Conservation (phyloP, 176 grass and related monocot genomes). For the Cenchrus fungigraminus region DNA sequence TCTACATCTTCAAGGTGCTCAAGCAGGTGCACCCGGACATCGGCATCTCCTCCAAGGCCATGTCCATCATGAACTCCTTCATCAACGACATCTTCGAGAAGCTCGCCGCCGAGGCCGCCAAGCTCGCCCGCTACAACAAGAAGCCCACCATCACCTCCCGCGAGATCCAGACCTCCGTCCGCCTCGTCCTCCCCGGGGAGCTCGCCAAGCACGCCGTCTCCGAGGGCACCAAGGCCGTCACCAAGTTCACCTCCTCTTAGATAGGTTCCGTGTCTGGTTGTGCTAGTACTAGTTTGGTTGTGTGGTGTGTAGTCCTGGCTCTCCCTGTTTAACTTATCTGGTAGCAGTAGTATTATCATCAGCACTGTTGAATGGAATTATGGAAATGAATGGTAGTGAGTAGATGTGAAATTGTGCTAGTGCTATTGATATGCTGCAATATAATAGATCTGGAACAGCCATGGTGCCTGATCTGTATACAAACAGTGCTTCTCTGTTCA, state of each 20-base stretch:
- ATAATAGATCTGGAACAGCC: not conserved
- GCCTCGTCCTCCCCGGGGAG: slow-evolving; percentile 44
- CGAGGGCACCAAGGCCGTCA: slow-evolving; percentile 43
- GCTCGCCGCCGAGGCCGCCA: slow-evolving; percentile 47
- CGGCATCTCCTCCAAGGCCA: slow-evolving; percentile 52
- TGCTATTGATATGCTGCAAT: not conserved
- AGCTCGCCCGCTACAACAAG: slow-evolving; percentile 53
- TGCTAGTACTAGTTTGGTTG: not conserved
- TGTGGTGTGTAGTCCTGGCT: not conserved
- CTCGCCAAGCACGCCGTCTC: slow-evolving; percentile 52
- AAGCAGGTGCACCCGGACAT: slow-evolving; percentile 45
- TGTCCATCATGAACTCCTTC: slow-evolving; percentile 70
- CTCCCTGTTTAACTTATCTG: not conserved
- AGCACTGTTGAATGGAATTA: not conserved
- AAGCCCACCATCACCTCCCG: slow-evolving; percentile 58
- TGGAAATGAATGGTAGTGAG: not conserved
- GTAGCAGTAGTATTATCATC: not conserved
- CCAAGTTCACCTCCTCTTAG: slow-evolving; percentile 44
- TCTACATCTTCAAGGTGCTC: slow-evolving; percentile 46
- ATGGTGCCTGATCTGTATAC: not conserved
- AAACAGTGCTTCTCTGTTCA: not conserved
- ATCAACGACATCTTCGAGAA: slow-evolving; percentile 77
- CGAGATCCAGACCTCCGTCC: slow-evolving; percentile 48
- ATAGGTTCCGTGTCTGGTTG: not conserved
- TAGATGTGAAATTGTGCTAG: not conserved